These are phyloP conservation scores for Acrocalymma vagum DNA, from an alignment of 2,329 filamentous ascomycete species.

Conservation along the genomic window DNA sequence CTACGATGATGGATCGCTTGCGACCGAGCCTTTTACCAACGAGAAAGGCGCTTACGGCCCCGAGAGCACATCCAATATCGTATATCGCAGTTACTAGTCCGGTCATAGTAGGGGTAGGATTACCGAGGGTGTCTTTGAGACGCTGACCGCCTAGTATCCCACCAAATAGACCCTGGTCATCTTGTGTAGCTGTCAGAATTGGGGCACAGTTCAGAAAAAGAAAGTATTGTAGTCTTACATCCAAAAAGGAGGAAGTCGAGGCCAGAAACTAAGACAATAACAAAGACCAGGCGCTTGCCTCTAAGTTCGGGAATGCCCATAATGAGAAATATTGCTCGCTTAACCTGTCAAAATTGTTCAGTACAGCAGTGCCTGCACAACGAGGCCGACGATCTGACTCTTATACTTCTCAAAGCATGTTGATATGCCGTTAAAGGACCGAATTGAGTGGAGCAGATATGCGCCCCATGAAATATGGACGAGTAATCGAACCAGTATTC, in stretches of 20 bases:
- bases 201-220: background rate
- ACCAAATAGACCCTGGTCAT: slow-evolving; percentile 36
- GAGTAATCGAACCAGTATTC: no score
- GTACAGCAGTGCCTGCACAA: slow-evolving; percentile 1
- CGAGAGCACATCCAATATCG: slow-evolving; percentile 52
- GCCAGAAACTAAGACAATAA: slow-evolving; percentile 22
- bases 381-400: slow-evolving; percentile 1
- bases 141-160: slow-evolving; percentile 31
- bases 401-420: slow-evolving; percentile 6
- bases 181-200: slow-evolving; percentile 3
- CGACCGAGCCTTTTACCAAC: slow-evolving; percentile 66
- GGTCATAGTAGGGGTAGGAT: slow-evolving; percentile 29
- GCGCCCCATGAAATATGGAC: background rate
- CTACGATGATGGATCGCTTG: slow-evolving; percentile 64
- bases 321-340: slow-evolving; percentile 1
- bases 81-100: slow-evolving; percentile 48
- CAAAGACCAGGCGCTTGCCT: slow-evolving; percentile 20
- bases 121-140: slow-evolving; percentile 26
- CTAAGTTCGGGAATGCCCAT: slow-evolving; percentile 19
- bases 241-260: slow-evolving; percentile 24
- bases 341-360: background rate
- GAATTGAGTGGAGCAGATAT: slow-evolving; percentile 8
- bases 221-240: no score
- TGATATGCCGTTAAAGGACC: slow-evolving; percentile 13
- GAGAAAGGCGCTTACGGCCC: slow-evolving; percentile 46